Conservation (phyloP, 257 asterid species). For the Coffea canephora region DNA sequence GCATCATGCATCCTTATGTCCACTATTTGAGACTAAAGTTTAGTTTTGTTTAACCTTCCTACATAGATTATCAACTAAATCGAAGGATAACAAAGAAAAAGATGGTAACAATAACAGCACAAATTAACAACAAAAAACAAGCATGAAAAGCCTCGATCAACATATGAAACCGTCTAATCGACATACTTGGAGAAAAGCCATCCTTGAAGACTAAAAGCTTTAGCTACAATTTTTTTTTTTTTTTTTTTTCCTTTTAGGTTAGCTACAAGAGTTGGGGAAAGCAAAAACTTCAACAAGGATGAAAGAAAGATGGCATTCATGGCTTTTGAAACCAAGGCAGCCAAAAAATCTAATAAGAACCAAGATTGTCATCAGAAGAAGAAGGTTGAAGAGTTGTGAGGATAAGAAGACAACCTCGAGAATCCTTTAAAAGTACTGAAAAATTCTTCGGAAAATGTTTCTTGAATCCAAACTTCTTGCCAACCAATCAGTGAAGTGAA, state of each 20-base stretch:
- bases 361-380: not conserved
- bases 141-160: not conserved
- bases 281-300: not conserved
- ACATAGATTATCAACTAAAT: not conserved
- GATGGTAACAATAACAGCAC: not conserved
- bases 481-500: constrained; percentile 4
- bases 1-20: not conserved
- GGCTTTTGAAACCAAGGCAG: not conserved
- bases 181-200: not conserved
- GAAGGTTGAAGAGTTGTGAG: not conserved
- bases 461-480: constrained; percentile 15
- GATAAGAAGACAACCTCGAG: constrained; percentile 25
- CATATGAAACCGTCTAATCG: not conserved
- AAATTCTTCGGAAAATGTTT: constrained; percentile 21
- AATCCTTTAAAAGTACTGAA: constrained; percentile 4
- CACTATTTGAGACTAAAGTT: not conserved
- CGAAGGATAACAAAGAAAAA: not conserved
- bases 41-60: not conserved
- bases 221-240: not conserved
- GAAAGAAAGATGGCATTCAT: not conserved
- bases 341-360: not conserved
- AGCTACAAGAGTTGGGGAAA: not conserved
- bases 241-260: too few species aligned
- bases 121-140: not conserved
- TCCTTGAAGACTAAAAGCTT: not conserved